These are phyloP conservation scores for Meyerozyma carpophila DNA, from an alignment of 1,139 yeast genomes.

Conservation along the genomic window DNA sequence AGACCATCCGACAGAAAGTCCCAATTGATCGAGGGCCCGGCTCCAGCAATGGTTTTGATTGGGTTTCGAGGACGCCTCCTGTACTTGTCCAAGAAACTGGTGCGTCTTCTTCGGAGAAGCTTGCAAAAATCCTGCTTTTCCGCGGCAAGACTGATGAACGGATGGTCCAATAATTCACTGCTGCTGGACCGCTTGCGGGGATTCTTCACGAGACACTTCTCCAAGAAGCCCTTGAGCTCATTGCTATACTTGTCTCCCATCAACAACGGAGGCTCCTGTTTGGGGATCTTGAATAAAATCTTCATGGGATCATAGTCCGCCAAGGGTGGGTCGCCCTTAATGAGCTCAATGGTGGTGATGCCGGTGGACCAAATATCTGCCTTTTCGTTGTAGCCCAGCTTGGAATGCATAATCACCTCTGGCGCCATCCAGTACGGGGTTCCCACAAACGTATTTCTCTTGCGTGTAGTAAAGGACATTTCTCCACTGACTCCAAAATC, in stretches of 20 bases:
- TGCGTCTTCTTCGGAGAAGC: neutral
- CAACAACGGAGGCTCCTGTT: slow-evolving; percentile 60
- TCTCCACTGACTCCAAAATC: slow-evolving; percentile 90
- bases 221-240: slow-evolving; percentile 55
- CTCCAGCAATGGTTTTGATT: neutral
- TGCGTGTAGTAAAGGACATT: slow-evolving; percentile 53
- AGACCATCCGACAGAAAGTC: slow-evolving; percentile 5
- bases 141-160: slow-evolving; percentile 25
- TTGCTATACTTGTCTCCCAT: slow-evolving; percentile 35
- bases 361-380: slow-evolving; percentile 91
- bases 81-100: neutral
- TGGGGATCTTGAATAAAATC: slow-evolving; percentile 68
- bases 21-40: slow-evolving; percentile 3
- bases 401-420: slow-evolving; percentile 54
- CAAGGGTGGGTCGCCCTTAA: slow-evolving; percentile 70
- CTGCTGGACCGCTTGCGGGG: slow-evolving; percentile 52
- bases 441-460: slow-evolving; percentile 74
- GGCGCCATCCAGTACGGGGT: slow-evolving; percentile 97
- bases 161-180: slow-evolving; percentile 35
- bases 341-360: slow-evolving; percentile 71
- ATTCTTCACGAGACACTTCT: slow-evolving; percentile 53
- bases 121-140: neutral
- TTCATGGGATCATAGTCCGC: slow-evolving; percentile 69
- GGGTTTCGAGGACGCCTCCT: neutral
- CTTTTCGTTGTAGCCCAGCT: slow-evolving; percentile 63